Conservation (phyloP, 75 land plant genomes). For the Pinus albicaulis region DNA sequence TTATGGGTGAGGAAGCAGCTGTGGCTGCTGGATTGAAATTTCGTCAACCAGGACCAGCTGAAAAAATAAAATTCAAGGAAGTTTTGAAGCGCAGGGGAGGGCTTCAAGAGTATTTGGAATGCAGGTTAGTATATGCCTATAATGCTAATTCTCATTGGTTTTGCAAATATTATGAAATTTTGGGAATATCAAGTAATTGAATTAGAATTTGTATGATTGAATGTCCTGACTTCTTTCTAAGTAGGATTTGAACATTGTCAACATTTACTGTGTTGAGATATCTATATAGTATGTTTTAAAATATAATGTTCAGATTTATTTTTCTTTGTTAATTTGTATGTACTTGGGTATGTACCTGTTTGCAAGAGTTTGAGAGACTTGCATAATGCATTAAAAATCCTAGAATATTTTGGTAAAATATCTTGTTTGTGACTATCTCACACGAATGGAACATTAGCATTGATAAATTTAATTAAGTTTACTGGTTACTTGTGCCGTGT, state of each 20-base stretch:
- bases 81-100: constrained; percentile 85
- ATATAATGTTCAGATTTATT: no score
- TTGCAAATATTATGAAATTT: neutral
- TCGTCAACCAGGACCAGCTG: constrained; percentile 54
- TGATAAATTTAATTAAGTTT: neutral
- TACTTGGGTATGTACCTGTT: no score
- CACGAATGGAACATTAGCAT: no score
- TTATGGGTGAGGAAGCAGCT: constrained; percentile 68
- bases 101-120: constrained; percentile 89
- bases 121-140: constrained; percentile 63
- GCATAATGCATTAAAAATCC: no score
- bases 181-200: neutral
- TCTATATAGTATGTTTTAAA: no score
- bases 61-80: constrained; percentile 90
- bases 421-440: no score
- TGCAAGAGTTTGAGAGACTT: no score
- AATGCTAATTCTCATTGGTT: neutral
- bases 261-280: no score
- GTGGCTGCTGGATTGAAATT: constrained; percentile 93
- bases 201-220: neutral
- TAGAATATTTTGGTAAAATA: no score
- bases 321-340: no score
- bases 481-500: neutral
- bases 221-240: no score
- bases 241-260: no score